Conservation (phyloP, 2,329 filamentous ascomycete species). For the Ophiostoma tasmaniense region DNA sequence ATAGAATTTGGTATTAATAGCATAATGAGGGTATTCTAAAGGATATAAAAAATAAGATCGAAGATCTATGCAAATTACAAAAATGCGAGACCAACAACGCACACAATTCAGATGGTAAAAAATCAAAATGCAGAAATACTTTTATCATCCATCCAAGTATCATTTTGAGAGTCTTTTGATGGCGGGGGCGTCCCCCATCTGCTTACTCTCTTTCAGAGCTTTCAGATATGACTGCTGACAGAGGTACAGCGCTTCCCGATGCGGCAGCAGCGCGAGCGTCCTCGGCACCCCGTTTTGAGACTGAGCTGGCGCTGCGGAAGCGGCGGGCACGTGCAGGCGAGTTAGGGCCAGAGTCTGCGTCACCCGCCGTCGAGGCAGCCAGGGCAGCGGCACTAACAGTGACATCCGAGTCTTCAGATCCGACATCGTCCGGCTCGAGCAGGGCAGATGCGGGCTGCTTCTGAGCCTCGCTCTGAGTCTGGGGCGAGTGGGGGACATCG, state of each 20-base stretch:
- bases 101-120: not conserved
- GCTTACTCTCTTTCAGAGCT: not conserved
- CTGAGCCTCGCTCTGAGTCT: not conserved
- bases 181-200: not conserved
- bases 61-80: not conserved
- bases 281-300: not conserved
- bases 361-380: not conserved
- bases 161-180: not conserved
- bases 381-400: not conserved
- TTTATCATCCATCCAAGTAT: not conserved
- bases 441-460: not conserved
- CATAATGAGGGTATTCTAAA: not conserved
- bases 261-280: not conserved
- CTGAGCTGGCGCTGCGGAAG: not conserved
- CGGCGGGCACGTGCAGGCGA: not conserved
- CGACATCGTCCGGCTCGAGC: constrained; percentile 17
- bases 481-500: not conserved
- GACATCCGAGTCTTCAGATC: constrained; percentile 11
- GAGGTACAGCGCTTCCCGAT: not conserved
- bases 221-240: not conserved
- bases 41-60: not conserved
- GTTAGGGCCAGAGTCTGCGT: not conserved
- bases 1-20: not conserved
- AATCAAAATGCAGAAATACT: not conserved
- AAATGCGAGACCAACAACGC: not conserved